Base-by-base conservation (phyloP, 2,329 filamentous ascomycete species). In the Chaetomiaceae sp. region DNA sequence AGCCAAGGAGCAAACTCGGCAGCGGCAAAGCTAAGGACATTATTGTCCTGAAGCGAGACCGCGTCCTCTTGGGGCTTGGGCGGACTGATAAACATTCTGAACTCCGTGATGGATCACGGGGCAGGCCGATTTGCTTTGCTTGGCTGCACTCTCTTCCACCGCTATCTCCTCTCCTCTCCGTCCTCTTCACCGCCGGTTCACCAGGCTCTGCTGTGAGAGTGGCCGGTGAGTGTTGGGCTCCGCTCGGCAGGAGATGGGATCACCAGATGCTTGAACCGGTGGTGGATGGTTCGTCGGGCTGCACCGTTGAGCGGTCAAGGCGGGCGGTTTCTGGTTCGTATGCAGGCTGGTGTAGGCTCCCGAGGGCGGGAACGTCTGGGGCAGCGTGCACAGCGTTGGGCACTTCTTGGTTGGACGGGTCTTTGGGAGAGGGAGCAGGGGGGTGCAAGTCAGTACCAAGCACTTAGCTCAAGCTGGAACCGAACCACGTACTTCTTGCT, bases 331-430 rank as follows among this genome's bases (percentile, higher is more conserved):
- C 16, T 51, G 53, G 53, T 47, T 51, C 48, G 45, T 43, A 44
- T 55, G 53, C 53, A 52, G 53, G 23, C 4, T 27, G 6, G 53
- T 55, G 53, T 55, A 35, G 53, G 41, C 48, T 55, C 44, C 53
- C 53, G 53, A 19, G 13, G 35, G 38, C 34, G 27, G 45, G 53
- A 55, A 55, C 45, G 35, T 37, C 31, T 55, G 49, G 45, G 33
- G 44, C 5, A 40, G 25, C 3, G 13, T 14, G 23, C n/a, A 23
- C 27, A 30, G 20, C 44, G 16, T 43, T 39, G 42, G 27, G 42
- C 27, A 39, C 17, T 30, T 39, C 23, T 44, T 35, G 37, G 23
- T 43, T 19, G 16, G 34, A 20, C n/a, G 39, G 9, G 13, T 31
- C 31, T 21, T 12, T n/a, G 30, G 30, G 7, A 8, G 12, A 17